Evolutionary conservation across 75 land plant genomes (phyloP).

Genomic region (Ceratopteris richardii): DNA sequence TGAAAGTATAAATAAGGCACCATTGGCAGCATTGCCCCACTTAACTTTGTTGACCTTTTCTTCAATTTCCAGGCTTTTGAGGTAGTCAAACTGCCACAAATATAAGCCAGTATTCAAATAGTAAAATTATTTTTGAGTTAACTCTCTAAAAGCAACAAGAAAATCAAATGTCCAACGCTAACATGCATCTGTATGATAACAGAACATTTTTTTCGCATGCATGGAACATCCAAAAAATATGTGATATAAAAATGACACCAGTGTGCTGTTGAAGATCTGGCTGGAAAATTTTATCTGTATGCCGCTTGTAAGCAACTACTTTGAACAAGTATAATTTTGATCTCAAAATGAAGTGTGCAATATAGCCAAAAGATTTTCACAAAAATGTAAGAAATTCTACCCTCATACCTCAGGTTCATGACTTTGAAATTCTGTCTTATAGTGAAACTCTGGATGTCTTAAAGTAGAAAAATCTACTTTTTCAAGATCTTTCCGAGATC

Average conservation of each 20-base stretch:
- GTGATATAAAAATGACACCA: too few species aligned
- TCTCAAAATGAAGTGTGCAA: too few species aligned
- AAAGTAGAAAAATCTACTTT: slow-evolving; percentile 25
- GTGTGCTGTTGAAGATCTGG: too few species aligned
- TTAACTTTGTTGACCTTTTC: slow-evolving; percentile 81
- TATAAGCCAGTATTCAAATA: too few species aligned
- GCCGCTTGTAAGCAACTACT: too few species aligned
- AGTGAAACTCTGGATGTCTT: slow-evolving; percentile 50
- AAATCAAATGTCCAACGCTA: background rate
- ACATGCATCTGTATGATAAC: background rate
- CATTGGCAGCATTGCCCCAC: slow-evolving; percentile 72
- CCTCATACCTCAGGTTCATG: slow-evolving; percentile 91
- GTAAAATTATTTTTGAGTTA: too few species aligned
- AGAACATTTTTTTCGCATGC: too few species aligned
- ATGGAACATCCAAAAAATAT: too few species aligned
- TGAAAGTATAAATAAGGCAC: slow-evolving; percentile 62
- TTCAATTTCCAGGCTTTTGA: slow-evolving; percentile 79
- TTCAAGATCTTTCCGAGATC: slow-evolving; percentile 50
- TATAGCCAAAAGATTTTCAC: too few species aligned
- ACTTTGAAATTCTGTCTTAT: slow-evolving; percentile 83
- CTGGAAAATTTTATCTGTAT: too few species aligned
- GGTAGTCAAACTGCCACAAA: slow-evolving; percentile 63
- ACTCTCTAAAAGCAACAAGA: background rate
- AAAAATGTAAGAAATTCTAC: too few species aligned
- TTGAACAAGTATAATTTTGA: too few species aligned